Evolutionary conservation across 148 eudicot species (phyloP), one percentile per base, ranked within the genome.

Genomic region (Vaccinium myrtillus): DNA sequence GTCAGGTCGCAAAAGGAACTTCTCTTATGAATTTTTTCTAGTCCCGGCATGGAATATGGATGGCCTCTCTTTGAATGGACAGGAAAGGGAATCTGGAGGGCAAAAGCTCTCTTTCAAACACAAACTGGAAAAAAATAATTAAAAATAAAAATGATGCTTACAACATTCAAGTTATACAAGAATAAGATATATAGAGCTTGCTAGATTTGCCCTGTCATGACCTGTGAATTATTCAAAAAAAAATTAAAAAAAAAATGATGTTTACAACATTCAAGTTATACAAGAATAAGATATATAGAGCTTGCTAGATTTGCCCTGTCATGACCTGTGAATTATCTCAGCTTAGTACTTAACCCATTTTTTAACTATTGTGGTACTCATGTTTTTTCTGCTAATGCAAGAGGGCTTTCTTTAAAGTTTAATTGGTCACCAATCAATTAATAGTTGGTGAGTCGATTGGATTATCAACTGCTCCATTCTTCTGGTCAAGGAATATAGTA

Each of bases 401-500:
- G n/a, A 58, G 2, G 2, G 21, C 61, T 56, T 56, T 56, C 7
- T 16, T 16, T 55, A 55, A 5, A 55, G 21, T 16, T 16, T 43
- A 5, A 43, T 43, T 43, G 46, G 6, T 43, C 7, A 43, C 46
- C 46, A 43, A 43, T 43, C 46, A 43, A 43, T 43, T 43, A 43
- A 5, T 1, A 43, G 73, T 70, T 65, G 74, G 79, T 80, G 32
- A 55, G 53, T 53, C 80, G 56, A n/a, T 49, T 53, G 39, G 39
- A 79, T 32, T 54, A 19, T 84, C 8, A 84, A 55, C 87, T 58
- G 63, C 83, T 80, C 49, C 83, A 74, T 36, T 79, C n/a, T 56
- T 56, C 2, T 36, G 18, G 50, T 25, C 21, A 56, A 69, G 48
- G 70, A 79, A 73, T 79, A 79, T 27, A 69, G 50, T 18, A 36